Conservation (phyloP, 2,329 filamentous ascomycete species). For the Colletotrichum horii region DNA sequence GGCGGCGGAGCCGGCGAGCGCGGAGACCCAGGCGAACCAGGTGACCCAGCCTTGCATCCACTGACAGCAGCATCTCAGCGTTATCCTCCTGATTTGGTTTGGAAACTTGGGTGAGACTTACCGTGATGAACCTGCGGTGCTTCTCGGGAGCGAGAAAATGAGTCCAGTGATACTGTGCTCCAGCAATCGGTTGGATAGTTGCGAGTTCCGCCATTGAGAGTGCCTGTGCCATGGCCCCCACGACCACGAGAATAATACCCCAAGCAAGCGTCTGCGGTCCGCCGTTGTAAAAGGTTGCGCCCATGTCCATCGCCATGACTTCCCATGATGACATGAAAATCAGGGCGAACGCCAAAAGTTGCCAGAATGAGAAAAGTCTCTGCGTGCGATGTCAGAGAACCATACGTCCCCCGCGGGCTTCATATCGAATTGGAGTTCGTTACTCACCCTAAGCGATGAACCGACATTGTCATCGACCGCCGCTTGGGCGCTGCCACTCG, state of each 20-base stretch:
- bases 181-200: conserved; percentile 26
- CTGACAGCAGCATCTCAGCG: not conserved
- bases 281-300: conserved; percentile 13
- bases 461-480: not conserved
- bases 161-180: conserved; percentile 27
- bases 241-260: conserved; percentile 14
- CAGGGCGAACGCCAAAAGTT: conserved; percentile 8
- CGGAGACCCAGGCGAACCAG: conserved; percentile 19
- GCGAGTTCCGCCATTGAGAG: conserved; percentile 26
- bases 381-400: not conserved
- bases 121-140: conserved; percentile 16
- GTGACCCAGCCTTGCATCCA: conserved; percentile 22
- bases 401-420: too few relatives aligned
- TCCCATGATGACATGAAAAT: conserved; percentile 21
- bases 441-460: not conserved
- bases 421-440: not conserved
- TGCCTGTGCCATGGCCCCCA: conserved; percentile 16
- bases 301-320: conserved; percentile 21
- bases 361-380: conserved; percentile 17
- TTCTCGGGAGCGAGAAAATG: conserved; percentile 14
- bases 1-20: conserved; percentile 12
- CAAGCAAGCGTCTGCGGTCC: conserved; percentile 16
- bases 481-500: not conserved
- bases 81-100: fast-evolving
- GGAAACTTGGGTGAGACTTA: not conserved